Percentiles rank a stretch among this genome's conserved stretches.
Evolutionary conservation across 208 protist species (phyloP).

Genomic region (Leishmania amazonensis): DNA sequence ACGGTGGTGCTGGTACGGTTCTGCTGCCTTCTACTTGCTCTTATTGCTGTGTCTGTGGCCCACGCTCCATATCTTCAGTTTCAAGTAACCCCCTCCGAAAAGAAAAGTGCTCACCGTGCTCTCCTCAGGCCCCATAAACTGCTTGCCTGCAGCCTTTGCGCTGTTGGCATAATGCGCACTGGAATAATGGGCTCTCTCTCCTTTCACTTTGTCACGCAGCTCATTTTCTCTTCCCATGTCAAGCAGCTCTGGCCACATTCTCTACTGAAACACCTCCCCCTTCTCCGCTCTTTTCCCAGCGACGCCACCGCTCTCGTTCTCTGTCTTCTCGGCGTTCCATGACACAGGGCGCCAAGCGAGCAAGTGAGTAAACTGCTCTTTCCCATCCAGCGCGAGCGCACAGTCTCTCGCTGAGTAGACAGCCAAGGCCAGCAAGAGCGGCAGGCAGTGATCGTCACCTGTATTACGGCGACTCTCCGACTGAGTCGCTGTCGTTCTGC

Average conservation of each 20-base stretch:
- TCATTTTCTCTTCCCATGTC: background rate
- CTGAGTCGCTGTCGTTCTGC: background rate
- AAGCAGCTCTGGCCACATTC: background rate
- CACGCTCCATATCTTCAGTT: too few species aligned
- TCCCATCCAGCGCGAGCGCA: background rate
- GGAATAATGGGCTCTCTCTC: background rate
- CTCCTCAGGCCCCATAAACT: background rate
- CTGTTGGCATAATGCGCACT: background rate
- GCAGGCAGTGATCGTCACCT: background rate
- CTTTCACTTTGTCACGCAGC: background rate
- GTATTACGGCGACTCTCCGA: background rate
- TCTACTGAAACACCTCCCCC: background rate
- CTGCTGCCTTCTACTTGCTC: background rate
- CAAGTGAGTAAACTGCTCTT: background rate
- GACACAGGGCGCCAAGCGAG: background rate
- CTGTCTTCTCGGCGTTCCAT: background rate
- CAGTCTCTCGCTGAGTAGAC: background rate
- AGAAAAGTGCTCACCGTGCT: background rate
- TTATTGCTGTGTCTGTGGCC: background rate
- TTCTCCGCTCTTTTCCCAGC: background rate
- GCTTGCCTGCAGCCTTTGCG: background rate
- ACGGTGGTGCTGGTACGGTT: background rate
- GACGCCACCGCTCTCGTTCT: background rate
- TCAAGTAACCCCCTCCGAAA: too few species aligned
- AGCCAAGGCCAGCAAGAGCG: background rate